phyloP scores from a whole-genome alignment of 1,284 basidiomycete genomes.

The Trichosporon inkin region DNA sequence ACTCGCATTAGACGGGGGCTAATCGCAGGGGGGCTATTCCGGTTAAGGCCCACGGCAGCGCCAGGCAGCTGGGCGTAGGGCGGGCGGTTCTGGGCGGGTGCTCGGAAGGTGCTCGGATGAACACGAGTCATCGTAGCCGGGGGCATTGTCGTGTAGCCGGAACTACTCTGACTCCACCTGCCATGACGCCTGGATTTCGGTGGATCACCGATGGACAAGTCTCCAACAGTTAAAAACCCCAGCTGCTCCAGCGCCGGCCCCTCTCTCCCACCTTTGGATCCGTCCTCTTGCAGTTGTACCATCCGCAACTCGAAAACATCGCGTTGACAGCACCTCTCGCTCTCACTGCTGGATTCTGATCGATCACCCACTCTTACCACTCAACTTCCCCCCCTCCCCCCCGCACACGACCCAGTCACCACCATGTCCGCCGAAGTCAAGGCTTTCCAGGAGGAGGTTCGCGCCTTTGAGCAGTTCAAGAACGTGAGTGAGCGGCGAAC shows the following conservation, averaged over 20 bases:
- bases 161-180: conserved; percentile 7
- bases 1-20: conserved; percentile 1
- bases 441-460: conserved; percentile 74
- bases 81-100: neutral
- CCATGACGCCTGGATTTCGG: conserved; percentile 7
- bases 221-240: conserved; percentile 6
- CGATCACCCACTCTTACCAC: neutral
- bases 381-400: neutral
- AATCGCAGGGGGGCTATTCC: conserved; percentile 1
- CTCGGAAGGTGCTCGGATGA: neutral
- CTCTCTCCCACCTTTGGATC: conserved; percentile 1
- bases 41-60: conserved; percentile 3
- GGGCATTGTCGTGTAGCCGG: neutral
- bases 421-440: conserved; percentile 37
- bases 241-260: neutral
- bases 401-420: neutral
- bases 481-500: conserved; percentile 58
- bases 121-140: conserved; percentile 3
- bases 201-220: neutral
- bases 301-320: neutral
- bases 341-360: neutral
- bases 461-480: conserved; percentile 84
- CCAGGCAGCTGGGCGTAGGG: neutral
- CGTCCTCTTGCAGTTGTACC: neutral
- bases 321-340: neutral